Conservation (phyloP, 1,284 basidiomycete species). For the Ceratorhiza oryzae-sativae region DNA sequence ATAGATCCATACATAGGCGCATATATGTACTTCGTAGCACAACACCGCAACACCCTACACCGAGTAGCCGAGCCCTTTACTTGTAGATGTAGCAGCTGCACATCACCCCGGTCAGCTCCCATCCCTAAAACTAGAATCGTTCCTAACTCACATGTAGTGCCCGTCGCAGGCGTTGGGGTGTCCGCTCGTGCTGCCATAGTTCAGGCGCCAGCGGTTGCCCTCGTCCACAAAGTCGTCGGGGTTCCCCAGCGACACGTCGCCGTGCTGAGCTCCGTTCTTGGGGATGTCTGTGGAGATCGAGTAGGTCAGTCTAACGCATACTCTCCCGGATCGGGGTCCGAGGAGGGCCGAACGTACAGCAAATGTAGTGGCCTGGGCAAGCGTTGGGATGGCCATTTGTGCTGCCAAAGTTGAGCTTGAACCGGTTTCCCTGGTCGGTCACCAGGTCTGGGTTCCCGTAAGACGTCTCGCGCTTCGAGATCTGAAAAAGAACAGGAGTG, state of each 20-base stretch:
- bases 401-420: slow-evolving; percentile 38
- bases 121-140: not conserved
- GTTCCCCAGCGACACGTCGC: slow-evolving; percentile 28
- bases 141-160: slow-evolving; percentile 17
- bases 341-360: slow-evolving; percentile 3
- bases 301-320: not conserved
- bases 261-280: slow-evolving; percentile 13
- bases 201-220: slow-evolving; percentile 37
- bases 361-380: slow-evolving; percentile 34
- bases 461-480: slow-evolving; percentile 17
- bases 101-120: not conserved
- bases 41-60: no score
- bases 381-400: slow-evolving; percentile 31
- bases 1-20: no score
- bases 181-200: slow-evolving; percentile 36
- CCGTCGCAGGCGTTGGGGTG: slow-evolving; percentile 37
- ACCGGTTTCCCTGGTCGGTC: slow-evolving; percentile 26
- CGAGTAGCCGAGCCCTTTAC: not conserved
- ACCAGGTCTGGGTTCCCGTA: slow-evolving; percentile 36
- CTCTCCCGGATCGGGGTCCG: no score
- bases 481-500: not conserved
- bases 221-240: slow-evolving; percentile 32
- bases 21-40: no score
- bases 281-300: not conserved
- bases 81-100: slow-evolving; percentile 35